Base-by-base conservation (phyloP, 2,329 filamentous ascomycete genomes). In the Phaeosphaeria sp. region DNA sequence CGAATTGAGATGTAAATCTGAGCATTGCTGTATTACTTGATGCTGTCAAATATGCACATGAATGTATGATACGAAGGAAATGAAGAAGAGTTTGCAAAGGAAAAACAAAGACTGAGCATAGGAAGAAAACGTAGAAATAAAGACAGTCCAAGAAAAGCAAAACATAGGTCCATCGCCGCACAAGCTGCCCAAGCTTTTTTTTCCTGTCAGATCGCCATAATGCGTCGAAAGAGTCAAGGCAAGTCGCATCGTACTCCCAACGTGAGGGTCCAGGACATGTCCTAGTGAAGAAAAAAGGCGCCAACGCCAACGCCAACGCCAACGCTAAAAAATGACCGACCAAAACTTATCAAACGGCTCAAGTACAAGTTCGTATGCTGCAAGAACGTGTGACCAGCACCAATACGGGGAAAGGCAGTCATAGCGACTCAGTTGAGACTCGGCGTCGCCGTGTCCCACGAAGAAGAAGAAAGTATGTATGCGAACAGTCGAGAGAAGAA, bases 341-440 rank as follows among this genome's bases (percentile, higher is more conserved):
- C 53, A 46, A 43, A 46, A 21, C 36, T 53, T 47, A 25, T 18
- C 25, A 52, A 49, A 39, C 22, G 48, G n/a, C 46, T 30, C 43
- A 50, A 60, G 52, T 22, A 4, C 52, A 62, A 48, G 47, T 54
- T 36, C 58, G 48, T 59, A 55, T 56, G 55, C 43, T 57, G 50
- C 30, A 36, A 46, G 43, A 43, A 25, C 52, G 55, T 49, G 60
- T 65, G 62, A 55, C 62, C 62, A 64, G 62, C 62, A 64, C 61
- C 46, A 48, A 50, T 52, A 22, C 42, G 25, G 17, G 25, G 36
- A 27, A 50, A 18, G 30, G 22, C 23, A 46, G 41, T 3, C 52
- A 17, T 20, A 25, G 18, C n/a, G 21, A 21, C n/a, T 17, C 30
- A 30, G 33, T 39, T 5, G 46, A 25, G 15, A 46, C 13, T 55